Conservation (phyloP, 1,284 basidiomycete genomes). For the Pseudozyma thailandica region DNA sequence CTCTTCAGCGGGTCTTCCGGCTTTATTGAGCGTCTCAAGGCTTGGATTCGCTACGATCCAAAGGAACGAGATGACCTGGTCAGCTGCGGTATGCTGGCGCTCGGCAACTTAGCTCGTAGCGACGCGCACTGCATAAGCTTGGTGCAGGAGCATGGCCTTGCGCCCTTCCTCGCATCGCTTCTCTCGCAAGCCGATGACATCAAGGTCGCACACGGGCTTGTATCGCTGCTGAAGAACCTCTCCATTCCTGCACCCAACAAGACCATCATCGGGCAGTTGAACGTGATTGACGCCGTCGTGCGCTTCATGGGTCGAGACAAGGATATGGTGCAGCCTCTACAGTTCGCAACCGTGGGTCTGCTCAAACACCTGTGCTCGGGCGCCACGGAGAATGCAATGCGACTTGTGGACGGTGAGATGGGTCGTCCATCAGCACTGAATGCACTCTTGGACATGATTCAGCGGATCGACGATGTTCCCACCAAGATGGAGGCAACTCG, state of each 20-base stretch:
- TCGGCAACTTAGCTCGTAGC: conserved; percentile 80
- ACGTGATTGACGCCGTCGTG: conserved; percentile 29
- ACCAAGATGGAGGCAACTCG: conserved; percentile 89
- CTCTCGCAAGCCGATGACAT: conserved; percentile 47
- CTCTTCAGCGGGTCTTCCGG: conserved; percentile 70
- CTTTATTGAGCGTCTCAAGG: conserved; percentile 79
- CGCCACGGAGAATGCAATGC: conserved; percentile 70
- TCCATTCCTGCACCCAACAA: conserved; percentile 61
- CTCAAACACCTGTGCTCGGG: conserved; percentile 86
- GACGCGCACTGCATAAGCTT: conserved; percentile 57
- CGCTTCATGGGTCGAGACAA: conserved; percentile 42
- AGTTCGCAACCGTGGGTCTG: conserved; percentile 85
- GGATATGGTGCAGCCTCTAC: conserved; percentile 73
- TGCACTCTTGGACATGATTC: conserved; percentile 79
- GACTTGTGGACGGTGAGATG: conserved; percentile 72
- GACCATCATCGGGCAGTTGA: conserved; percentile 33
- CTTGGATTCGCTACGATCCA: conserved; percentile 74
- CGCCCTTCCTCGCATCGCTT: conserved; percentile 47
- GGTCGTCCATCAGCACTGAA: conserved; percentile 71
- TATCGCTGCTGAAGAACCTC: conserved; percentile 60
- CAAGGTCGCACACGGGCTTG: conserved; percentile 54
- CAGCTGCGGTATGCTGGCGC: conserved; percentile 81
- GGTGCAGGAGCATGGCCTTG: conserved; percentile 49
- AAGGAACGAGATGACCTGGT: conserved; percentile 77
- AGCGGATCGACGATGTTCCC: conserved; percentile 82